phyloP scores from a whole-genome alignment of 805 yeast genomes.

The Wickerhamomyces alni region DNA sequence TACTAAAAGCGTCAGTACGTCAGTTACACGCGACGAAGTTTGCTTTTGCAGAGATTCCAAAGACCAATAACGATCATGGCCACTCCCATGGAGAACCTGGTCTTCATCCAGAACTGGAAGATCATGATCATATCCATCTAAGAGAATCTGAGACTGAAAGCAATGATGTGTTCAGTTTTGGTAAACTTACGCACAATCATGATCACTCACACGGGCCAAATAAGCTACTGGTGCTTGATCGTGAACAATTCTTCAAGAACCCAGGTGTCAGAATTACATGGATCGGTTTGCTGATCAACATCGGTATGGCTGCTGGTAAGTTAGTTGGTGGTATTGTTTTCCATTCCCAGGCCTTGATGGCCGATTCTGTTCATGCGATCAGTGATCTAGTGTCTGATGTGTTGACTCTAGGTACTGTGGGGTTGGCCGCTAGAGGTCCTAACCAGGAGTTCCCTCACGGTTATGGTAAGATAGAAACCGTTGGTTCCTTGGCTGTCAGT shows the following conservation, averaged over 20 bases:
- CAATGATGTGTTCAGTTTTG: slow-evolving; percentile 34
- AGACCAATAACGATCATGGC: slow-evolving; percentile 5
- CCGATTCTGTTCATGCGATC: slow-evolving; percentile 91
- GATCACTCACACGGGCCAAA: slow-evolving; percentile 28
- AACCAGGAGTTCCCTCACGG: slow-evolving; percentile 70
- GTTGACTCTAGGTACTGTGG: slow-evolving; percentile 83
- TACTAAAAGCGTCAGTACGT: slow-evolving; percentile 1
- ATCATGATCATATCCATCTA: slow-evolving; percentile 35
- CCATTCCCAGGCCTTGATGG: slow-evolving; percentile 90
- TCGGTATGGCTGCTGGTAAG: slow-evolving; percentile 81
- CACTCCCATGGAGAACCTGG: slow-evolving; percentile 22
- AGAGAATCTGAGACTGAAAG: slow-evolving; percentile 36
- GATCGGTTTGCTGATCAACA: slow-evolving; percentile 80
- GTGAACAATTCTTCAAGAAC: slow-evolving; percentile 44
- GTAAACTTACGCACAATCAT: slow-evolving; percentile 29
- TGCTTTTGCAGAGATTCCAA: slow-evolving; percentile 3
- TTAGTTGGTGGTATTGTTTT: slow-evolving; percentile 86
- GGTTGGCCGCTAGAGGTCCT: slow-evolving; percentile 59
- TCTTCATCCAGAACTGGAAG: slow-evolving; percentile 11
- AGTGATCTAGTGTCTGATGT: slow-evolving; percentile 89
- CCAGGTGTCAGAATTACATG: slow-evolving; percentile 93
- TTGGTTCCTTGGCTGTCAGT: slow-evolving; percentile 87
- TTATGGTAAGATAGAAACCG: slow-evolving; percentile 86
- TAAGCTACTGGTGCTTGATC: slow-evolving; percentile 31
- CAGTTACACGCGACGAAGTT: slow-evolving; percentile 3